Percentiles rank a stretch among this genome's conserved stretches.
Evolutionary conservation across 768 basidiomycete species (phyloP).

Genomic region (Ramaria rubella): DNA sequence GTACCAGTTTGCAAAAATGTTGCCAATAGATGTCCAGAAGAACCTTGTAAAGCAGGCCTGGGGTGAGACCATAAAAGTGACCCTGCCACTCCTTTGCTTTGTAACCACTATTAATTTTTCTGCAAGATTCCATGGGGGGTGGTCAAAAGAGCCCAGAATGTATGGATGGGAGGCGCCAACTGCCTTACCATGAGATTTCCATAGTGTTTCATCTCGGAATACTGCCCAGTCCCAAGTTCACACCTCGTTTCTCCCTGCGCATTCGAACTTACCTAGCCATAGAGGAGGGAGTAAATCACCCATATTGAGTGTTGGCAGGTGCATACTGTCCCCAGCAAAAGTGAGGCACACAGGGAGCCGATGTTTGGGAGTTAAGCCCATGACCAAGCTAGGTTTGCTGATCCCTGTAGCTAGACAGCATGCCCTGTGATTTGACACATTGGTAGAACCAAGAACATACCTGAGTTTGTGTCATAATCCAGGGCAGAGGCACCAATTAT

Average conservation of each 20-base stretch:
- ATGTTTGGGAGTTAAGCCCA: constrained; percentile 20
- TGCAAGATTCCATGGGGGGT: constrained; percentile 35
- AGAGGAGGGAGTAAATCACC: constrained; percentile 31
- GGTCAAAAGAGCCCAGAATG: constrained; percentile 36
- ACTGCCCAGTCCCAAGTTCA: constrained; percentile 29
- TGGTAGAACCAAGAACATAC: not conserved
- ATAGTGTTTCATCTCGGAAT: constrained; percentile 20
- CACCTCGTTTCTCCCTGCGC: constrained; percentile 26
- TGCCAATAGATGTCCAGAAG: no score
- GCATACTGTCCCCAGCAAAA: constrained; percentile 33
- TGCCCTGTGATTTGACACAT: constrained; percentile 3
- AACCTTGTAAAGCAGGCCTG: constrained; percentile 25
- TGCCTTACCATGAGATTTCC: constrained; percentile 31
- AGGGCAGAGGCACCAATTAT: not conserved
- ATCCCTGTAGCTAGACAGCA: constrained; percentile 28
- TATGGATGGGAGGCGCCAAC: constrained; percentile 27
- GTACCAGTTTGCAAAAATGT: constrained; percentile 16
- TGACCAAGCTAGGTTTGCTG: constrained; percentile 31
- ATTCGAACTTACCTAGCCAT: constrained; percentile 32
- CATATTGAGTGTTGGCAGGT: constrained; percentile 32
- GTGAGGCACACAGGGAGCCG: not conserved
- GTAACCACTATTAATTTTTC: constrained; percentile 30
- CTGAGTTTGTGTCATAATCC: not conserved
- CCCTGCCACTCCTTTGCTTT: no score
- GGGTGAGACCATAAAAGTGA: constrained; percentile 26